phyloP scores from a whole-genome alignment of 177 flowering plant genomes.

The Vitis hybrid region DNA sequence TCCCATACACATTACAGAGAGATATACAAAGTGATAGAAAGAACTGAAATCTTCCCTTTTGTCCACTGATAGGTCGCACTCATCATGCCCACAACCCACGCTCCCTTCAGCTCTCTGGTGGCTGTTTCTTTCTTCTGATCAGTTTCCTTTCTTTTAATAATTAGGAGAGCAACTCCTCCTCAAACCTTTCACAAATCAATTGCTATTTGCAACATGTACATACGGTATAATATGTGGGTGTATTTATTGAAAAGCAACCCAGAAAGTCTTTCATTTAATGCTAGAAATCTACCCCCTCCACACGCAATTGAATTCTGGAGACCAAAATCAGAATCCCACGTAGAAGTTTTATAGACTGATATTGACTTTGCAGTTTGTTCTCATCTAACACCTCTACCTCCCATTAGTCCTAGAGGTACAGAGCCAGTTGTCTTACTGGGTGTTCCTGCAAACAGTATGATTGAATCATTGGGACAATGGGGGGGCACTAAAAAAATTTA shows the following conservation, averaged over 20 bases:
- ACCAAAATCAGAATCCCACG: slow-evolving; percentile 12
- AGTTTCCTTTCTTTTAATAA: slow-evolving; percentile 9
- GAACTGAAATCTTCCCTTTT: slow-evolving; percentile 32
- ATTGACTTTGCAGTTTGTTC: slow-evolving; percentile 12
- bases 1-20: not conserved
- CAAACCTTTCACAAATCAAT: not conserved
- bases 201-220: too few species aligned
- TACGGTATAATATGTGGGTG: not conserved
- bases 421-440: slow-evolving; percentile 12
- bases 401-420: slow-evolving; percentile 8
- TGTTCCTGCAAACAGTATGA: slow-evolving; percentile 25
- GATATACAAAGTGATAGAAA: not conserved
- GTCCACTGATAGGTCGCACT: slow-evolving; percentile 61
- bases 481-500: not conserved
- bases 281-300: slow-evolving; percentile 28
- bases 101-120: slow-evolving; percentile 12
- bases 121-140: slow-evolving; percentile 4
- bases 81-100: slow-evolving; percentile 39
- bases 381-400: not conserved
- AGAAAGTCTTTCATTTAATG: slow-evolving; percentile 18
- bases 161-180: slow-evolving; percentile 12
- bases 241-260: slow-evolving; percentile 16
- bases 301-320: slow-evolving; percentile 8
- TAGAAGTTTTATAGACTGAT: slow-evolving; percentile 7
- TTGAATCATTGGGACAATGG: slow-evolving; percentile 31